Evolutionary conservation across 2,329 filamentous ascomycete genomes (phyloP), one percentile per base, ranked within the genome.

Genomic region (Lojkania enalia): DNA sequence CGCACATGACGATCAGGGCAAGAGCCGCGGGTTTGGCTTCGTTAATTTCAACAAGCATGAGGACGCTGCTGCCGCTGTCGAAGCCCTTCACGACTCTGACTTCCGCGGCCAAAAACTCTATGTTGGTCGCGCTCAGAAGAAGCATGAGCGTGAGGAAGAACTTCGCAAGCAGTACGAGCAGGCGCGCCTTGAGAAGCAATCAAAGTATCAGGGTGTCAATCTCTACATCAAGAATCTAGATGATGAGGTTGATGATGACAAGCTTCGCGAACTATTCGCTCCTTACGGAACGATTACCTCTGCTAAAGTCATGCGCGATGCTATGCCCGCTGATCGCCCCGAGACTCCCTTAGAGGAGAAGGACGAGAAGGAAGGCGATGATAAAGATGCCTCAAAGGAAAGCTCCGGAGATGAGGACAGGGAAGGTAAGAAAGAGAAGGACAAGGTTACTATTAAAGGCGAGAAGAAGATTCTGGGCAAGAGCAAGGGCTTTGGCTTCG

Each of bases 401-500:
- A 74, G 81, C 52, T 78, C 82, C 64, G 81, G 79, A 64, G 67
- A 74, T 21, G 80, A 83, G 54, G 81, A 80, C 72, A 84, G 81
- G 51, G 75, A 75, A 25, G 77, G 77, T 6, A 75, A 74, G 38
- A 72, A 76, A 50, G 74, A 80, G 59, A 71, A 81, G 48, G 69
- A 74, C 56, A 74, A 76, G 61, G 71, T 77, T 63, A 77, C 74
- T 58, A 76, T 78, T 58, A 80, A 81, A 70, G 70, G 77, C 43
- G 76, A 81, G 64, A 83, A 83, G 76, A 83, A 81, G 72, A 70
- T 77, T 40, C 81, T 95, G 49, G 94, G 94, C 72, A 97, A 97
- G 88, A 96, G 90, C 86, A 99, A 97, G 82, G 94, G 94, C 72
- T 99, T 99, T 72, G 94, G 94, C 64, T 99, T 99, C 74, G 94